These are phyloP conservation scores for Pythium dissimile DNA, from an alignment of 352 stramenopile genomes.

Conservation along the genomic window DNA sequence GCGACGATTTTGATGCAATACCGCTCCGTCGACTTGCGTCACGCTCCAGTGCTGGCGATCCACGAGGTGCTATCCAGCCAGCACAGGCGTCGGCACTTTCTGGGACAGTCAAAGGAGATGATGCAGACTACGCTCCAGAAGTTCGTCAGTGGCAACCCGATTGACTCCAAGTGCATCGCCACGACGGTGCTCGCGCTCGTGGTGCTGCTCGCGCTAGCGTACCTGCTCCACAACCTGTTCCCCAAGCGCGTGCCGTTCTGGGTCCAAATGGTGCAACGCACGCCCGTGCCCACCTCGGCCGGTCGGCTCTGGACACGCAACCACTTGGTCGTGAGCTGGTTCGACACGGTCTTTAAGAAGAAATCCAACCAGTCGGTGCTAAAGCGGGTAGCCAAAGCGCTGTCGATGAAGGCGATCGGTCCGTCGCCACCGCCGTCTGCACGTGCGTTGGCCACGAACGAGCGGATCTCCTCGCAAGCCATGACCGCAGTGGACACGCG, in stretches of 20 bases:
- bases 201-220: neutral
- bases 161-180: neutral
- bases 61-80: neutral
- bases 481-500: constrained; percentile 6
- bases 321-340: constrained; percentile 2
- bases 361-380: neutral
- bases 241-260: neutral
- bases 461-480: neutral
- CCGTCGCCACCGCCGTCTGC: neutral
- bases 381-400: neutral
- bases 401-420: too few species aligned
- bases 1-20: neutral
- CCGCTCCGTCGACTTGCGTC: neutral
- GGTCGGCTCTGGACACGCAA: neutral
- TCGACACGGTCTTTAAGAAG: neutral
- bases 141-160: neutral
- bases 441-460: neutral
- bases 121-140: neutral
- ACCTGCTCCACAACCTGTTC: neutral
- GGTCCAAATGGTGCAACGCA: neutral
- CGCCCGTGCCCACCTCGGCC: neutral
- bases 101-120: neutral
- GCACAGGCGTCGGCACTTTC: neutral
- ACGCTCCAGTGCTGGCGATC: neutral
- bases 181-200: neutral